Evolutionary conservation across 2,329 filamentous ascomycete genomes (phyloP).

Genomic region (Colletotrichum tropicale): DNA sequence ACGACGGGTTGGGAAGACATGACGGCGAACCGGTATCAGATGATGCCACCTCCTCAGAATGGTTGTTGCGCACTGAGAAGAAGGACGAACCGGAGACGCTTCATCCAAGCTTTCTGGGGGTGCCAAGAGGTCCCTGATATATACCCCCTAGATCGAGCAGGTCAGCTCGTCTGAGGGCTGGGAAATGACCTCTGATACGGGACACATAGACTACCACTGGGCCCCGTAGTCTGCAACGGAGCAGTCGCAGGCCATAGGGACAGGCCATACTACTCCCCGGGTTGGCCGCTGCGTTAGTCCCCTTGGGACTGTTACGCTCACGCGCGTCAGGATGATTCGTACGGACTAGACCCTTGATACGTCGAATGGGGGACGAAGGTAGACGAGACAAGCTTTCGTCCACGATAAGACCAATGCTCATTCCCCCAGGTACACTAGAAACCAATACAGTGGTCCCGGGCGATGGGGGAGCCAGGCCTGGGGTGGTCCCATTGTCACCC

Average conservation of each 20-base stretch:
- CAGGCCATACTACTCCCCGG: background rate
- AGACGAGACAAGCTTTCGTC: conserved; percentile 10
- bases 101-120: background rate
- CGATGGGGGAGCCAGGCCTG: background rate
- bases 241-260: conserved; percentile 1
- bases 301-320: background rate
- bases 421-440: background rate
- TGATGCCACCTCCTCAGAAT: background rate
- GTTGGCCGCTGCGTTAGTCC: background rate
- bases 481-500: background rate
- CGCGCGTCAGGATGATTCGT: background rate
- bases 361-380: background rate
- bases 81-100: background rate
- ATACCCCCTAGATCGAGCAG: background rate
- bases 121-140: conserved; percentile 1
- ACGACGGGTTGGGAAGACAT: conserved; percentile 12
- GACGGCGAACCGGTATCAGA: background rate
- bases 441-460: background rate
- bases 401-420: background rate
- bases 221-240: background rate
- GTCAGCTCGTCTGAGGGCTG: background rate
- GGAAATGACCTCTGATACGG: background rate
- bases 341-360: background rate
- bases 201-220: background rate
- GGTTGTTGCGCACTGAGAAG: background rate